Conservation (phyloP, 2,329 filamentous ascomycete genomes). For the Aspergillus tamarii region DNA sequence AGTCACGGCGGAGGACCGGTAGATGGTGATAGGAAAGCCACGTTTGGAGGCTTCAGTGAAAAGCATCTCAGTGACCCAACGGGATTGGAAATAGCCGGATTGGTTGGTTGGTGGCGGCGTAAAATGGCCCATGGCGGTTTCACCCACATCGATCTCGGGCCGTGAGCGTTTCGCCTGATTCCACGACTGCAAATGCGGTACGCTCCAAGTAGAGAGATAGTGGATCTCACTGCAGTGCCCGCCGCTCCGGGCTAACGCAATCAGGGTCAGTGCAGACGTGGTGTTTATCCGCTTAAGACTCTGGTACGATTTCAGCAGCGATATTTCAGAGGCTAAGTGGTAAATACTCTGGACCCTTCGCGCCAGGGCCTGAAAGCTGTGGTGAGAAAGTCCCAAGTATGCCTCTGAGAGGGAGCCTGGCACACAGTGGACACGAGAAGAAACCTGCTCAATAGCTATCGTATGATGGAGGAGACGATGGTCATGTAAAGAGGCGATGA, state of each 20-base stretch:
- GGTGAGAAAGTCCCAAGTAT: neutral
- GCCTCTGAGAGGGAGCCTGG: neutral
- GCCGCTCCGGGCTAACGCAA: neutral
- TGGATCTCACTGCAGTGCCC: neutral
- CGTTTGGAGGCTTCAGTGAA: neutral
- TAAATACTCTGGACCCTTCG: constrained; percentile 4
- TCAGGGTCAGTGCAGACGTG: neutral
- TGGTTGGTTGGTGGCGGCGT: neutral
- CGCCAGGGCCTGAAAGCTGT: constrained; percentile 1
- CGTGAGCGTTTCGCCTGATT: neutral
- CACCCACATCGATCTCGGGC: neutral
- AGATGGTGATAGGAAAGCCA: constrained; percentile 8
- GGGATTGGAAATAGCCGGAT: constrained; percentile 9
- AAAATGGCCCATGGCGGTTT: neutral
- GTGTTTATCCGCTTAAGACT: neutral
- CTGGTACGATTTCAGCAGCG: constrained; percentile 5
- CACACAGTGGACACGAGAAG: neutral
- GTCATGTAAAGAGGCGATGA: neutral
- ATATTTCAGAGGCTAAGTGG: constrained; percentile 1
- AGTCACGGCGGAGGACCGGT: constrained; percentile 2
- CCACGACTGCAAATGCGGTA: constrained; percentile 9
- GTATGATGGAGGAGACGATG: neutral
- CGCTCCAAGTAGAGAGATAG: constrained; percentile 10
- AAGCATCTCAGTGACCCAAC: constrained; percentile 5
- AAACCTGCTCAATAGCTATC: neutral